Evolutionary conservation across 495 filamentous ascomycete genomes (phyloP).

Genomic region (Amniculicola lignicola): DNA sequence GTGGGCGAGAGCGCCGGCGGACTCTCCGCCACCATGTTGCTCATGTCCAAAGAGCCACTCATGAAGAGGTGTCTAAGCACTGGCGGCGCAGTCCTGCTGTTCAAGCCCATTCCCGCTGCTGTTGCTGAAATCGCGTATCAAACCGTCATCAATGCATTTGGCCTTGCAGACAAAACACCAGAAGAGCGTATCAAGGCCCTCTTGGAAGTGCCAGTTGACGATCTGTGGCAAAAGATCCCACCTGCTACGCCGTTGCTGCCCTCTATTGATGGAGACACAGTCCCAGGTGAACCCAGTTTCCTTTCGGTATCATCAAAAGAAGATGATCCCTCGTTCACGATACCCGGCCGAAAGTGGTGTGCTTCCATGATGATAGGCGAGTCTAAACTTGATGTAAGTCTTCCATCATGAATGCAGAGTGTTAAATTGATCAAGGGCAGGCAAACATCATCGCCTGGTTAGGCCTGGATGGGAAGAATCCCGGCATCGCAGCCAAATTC

Average conservation of each 20-base stretch:
- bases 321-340: slow-evolving; percentile 26
- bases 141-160: slow-evolving; percentile 41
- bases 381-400: slow-evolving; percentile 25
- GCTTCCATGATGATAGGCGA: slow-evolving; percentile 36
- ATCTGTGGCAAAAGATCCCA: slow-evolving; percentile 40
- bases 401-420: background rate
- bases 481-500: slow-evolving; percentile 32
- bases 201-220: slow-evolving; percentile 39
- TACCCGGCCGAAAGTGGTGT: slow-evolving; percentile 31
- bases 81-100: slow-evolving; percentile 43
- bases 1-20: slow-evolving; percentile 68
- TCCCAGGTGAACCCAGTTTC: slow-evolving; percentile 37
- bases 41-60: slow-evolving; percentile 42
- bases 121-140: slow-evolving; percentile 44
- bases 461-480: slow-evolving; percentile 19
- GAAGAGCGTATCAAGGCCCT: slow-evolving; percentile 43
- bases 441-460: slow-evolving; percentile 27
- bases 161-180: slow-evolving; percentile 36
- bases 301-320: slow-evolving; percentile 16
- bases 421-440: background rate
- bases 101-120: slow-evolving; percentile 37
- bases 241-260: slow-evolving; percentile 34
- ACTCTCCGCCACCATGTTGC: slow-evolving; percentile 43
- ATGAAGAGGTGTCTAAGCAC: slow-evolving; percentile 47
- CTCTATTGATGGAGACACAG: slow-evolving; percentile 44